phyloP scores from a whole-genome alignment of 202 grass and related monocot species.

The Setaria viridis region DNA sequence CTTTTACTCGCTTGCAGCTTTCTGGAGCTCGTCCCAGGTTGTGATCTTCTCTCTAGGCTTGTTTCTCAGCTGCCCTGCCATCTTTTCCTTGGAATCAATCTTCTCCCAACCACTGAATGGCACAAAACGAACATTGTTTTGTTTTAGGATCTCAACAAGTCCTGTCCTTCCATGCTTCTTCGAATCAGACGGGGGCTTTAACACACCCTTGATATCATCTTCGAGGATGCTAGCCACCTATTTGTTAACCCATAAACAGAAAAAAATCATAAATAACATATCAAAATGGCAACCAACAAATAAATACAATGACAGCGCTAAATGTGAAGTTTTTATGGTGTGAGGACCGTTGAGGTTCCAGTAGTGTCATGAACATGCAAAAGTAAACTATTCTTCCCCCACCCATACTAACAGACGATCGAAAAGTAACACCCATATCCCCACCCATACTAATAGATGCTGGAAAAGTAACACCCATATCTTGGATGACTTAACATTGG shows the following conservation, averaged over 20 bases:
- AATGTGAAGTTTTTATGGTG: not conserved
- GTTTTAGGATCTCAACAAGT: slow-evolving; percentile 67
- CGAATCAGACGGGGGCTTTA: slow-evolving; percentile 9
- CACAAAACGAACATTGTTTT: slow-evolving; percentile 61
- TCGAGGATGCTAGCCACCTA: slow-evolving; percentile 85
- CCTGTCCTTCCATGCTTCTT: slow-evolving; percentile 64
- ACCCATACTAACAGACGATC: not conserved
- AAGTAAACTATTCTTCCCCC: not conserved
- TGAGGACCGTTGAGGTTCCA: not conserved
- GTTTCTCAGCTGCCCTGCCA: slow-evolving; percentile 54
- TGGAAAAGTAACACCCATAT: no score
- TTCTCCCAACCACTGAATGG: slow-evolving; percentile 75
- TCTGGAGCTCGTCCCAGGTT: slow-evolving; percentile 64
- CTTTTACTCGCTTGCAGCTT: slow-evolving; percentile 47
- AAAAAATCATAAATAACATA: not conserved
- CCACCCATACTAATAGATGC: not conserved
- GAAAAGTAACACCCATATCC: not conserved
- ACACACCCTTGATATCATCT: slow-evolving; percentile 57
- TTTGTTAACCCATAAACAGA: slow-evolving; percentile 25
- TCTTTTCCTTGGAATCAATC: slow-evolving; percentile 76
- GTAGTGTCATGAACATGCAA: not conserved
- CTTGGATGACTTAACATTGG: not conserved
- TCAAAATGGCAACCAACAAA: not conserved
- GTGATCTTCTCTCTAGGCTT: slow-evolving; percentile 85
- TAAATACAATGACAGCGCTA: not conserved